These are phyloP conservation scores for Metroxylon sagu DNA, from an alignment of 176 grass and related monocot species.

Conservation along the genomic window DNA sequence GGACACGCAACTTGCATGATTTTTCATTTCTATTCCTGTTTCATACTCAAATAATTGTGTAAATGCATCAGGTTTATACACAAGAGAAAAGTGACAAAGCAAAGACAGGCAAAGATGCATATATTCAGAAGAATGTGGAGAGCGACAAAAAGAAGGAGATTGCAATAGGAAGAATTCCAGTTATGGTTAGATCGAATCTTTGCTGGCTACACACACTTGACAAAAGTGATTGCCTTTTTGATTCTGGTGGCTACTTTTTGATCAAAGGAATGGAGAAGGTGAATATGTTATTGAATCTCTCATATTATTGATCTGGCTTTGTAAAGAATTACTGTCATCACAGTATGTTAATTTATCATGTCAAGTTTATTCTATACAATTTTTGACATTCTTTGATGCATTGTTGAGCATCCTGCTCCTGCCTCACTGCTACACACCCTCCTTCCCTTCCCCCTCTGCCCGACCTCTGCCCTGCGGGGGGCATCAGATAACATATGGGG, in stretches of 20 bases:
- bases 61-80: conserved; percentile 62
- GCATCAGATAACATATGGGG: too few relatives aligned
- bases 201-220: conserved; percentile 54
- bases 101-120: conserved; percentile 63
- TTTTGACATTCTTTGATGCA: too few relatives aligned
- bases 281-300: conserved; percentile 3
- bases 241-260: conserved; percentile 95
- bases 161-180: conserved; percentile 54
- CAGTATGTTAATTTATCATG: too few relatives aligned
- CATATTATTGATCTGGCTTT: too few relatives aligned
- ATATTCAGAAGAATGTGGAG: conserved; percentile 36
- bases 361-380: too few relatives aligned
- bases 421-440: too few relatives aligned
- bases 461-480: too few relatives aligned
- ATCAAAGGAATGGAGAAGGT: conserved; percentile 99
- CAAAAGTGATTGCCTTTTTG: conserved; percentile 77
- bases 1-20: not conserved
- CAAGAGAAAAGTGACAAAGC: conserved; percentile 78
- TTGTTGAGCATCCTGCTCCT: too few relatives aligned
- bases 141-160: conserved; percentile 47
- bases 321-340: too few relatives aligned
- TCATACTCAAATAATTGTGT: conserved; percentile 14
- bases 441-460: too few relatives aligned
- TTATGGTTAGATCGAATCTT: conserved; percentile 86
- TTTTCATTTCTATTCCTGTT: conserved; percentile 9